These are phyloP conservation scores for Protomyces macrosporus DNA, from an alignment of 1,139 yeast species.

Conservation along the genomic window DNA sequence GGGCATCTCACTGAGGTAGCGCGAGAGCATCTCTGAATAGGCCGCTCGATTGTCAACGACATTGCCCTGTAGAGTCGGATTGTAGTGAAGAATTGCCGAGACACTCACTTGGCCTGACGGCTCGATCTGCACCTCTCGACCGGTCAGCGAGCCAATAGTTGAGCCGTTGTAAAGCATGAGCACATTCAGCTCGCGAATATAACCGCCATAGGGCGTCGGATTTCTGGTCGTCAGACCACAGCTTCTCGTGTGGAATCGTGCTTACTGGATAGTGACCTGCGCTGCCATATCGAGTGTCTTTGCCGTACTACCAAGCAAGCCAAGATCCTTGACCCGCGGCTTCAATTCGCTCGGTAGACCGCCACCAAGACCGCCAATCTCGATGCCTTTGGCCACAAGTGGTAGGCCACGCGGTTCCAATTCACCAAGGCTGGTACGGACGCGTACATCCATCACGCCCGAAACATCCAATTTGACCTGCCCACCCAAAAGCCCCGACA, in stretches of 20 bases:
- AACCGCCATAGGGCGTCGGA: constrained; percentile 10
- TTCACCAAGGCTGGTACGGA: constrained; percentile 4
- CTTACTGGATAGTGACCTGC: constrained; percentile 13
- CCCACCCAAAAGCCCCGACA: constrained; percentile 12
- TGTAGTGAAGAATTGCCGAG: constrained; percentile 3
- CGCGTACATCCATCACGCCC: constrained; percentile 11
- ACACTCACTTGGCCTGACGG: neutral
- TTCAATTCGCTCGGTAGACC: neutral
- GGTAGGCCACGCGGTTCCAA: constrained; percentile 18
- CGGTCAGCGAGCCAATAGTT: neutral
- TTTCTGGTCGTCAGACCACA: constrained; percentile 8
- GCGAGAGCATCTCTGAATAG: constrained; percentile 2
- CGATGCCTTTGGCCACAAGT: constrained; percentile 16
- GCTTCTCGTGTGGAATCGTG: neutral
- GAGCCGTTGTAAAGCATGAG: neutral
- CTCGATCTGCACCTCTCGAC: neutral
- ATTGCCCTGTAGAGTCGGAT: neutral
- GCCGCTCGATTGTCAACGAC: neutral
- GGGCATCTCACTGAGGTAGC: constrained; percentile 8
- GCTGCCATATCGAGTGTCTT: constrained; percentile 9
- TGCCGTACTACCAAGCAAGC: constrained; percentile 4
- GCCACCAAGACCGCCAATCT: constrained; percentile 18
- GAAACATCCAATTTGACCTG: constrained; percentile 6
- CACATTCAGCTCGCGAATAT: neutral
- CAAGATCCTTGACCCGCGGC: constrained; percentile 2